Evolutionary conservation across 2,329 filamentous ascomycete species (phyloP).

Genomic region (Penicillium frequentans): DNA sequence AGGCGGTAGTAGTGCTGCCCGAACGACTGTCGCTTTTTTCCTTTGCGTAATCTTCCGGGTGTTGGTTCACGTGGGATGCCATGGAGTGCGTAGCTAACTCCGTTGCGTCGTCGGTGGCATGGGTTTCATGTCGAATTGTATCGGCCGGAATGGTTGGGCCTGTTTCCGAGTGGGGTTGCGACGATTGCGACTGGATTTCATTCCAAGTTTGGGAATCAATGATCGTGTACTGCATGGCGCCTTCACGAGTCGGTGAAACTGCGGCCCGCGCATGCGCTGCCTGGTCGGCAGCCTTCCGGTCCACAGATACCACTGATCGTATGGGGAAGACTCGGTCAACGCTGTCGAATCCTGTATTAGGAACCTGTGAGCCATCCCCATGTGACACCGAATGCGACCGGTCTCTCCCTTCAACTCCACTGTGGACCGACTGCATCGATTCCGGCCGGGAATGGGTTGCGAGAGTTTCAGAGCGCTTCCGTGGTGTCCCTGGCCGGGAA

Average conservation of each 20-base stretch:
- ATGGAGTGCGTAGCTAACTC: slow-evolving; percentile 22
- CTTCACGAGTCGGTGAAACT: slow-evolving; percentile 23
- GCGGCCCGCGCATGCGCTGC: slow-evolving; percentile 10
- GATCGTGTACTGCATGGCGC: slow-evolving; percentile 28
- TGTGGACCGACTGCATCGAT: not conserved
- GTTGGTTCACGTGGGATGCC: slow-evolving; percentile 17
- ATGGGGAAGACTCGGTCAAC: slow-evolving; percentile 75
- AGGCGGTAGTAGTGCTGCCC: slow-evolving; percentile 1
- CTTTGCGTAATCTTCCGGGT: slow-evolving; percentile 19
- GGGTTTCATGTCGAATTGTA: slow-evolving; percentile 15
- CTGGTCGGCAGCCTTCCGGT: slow-evolving; percentile 50
- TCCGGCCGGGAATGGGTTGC: not conserved
- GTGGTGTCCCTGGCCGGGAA: slow-evolving; percentile 1
- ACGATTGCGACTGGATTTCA: slow-evolving; percentile 16
- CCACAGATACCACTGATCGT: slow-evolving; percentile 73
- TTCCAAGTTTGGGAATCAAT: slow-evolving; percentile 30
- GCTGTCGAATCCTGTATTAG: slow-evolving; percentile 19
- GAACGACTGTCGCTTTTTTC: slow-evolving; percentile 9
- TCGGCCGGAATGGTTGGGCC: slow-evolving; percentile 11
- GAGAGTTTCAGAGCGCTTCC: slow-evolving; percentile 9
- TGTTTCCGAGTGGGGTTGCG: not conserved
- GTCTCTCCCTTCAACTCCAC: slow-evolving; percentile 10
- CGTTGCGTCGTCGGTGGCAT: slow-evolving; percentile 8
- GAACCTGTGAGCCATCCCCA: slow-evolving; percentile 1
- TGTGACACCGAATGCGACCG: slow-evolving; percentile 18